Conservation (phyloP, 2,329 filamentous ascomycete species). For the Xylaria sp. region DNA sequence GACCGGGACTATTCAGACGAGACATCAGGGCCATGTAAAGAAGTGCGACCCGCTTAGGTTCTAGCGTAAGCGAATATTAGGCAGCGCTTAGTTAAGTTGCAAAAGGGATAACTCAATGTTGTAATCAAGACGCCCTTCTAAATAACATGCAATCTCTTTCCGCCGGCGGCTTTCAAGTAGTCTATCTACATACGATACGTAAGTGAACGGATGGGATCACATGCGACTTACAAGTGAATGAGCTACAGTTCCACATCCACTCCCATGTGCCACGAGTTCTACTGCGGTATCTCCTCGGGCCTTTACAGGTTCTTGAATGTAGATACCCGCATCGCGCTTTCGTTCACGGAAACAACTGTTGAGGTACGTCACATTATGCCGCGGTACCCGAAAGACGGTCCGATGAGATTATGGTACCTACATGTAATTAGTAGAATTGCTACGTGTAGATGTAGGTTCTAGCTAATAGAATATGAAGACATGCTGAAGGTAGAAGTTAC, state of each 20-base stretch:
- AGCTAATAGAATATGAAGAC: neutral
- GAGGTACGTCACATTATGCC: neutral
- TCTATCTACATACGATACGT: neutral
- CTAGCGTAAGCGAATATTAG: neutral
- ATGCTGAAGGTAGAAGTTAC: neutral
- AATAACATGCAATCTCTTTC: neutral
- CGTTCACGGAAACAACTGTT: neutral
- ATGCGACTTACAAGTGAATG: neutral
- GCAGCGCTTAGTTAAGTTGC: neutral
- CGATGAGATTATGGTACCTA: neutral
- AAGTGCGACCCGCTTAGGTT: neutral
- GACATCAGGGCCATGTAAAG: neutral
- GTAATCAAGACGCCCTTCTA: neutral
- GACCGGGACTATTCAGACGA: no score
- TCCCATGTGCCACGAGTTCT: neutral
- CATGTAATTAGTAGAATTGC: neutral
- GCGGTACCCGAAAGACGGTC: neutral
- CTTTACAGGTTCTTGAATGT: neutral
- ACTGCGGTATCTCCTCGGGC: neutral
- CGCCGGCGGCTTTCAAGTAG: neutral
- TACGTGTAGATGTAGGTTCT: neutral
- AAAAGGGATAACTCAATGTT: slow-evolving; percentile 13
- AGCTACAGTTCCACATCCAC: neutral
- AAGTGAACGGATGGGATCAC: neutral
- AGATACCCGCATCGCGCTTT: neutral